Conservation (phyloP, 768 basidiomycete genomes). For the Mrakia blollopis region DNA sequence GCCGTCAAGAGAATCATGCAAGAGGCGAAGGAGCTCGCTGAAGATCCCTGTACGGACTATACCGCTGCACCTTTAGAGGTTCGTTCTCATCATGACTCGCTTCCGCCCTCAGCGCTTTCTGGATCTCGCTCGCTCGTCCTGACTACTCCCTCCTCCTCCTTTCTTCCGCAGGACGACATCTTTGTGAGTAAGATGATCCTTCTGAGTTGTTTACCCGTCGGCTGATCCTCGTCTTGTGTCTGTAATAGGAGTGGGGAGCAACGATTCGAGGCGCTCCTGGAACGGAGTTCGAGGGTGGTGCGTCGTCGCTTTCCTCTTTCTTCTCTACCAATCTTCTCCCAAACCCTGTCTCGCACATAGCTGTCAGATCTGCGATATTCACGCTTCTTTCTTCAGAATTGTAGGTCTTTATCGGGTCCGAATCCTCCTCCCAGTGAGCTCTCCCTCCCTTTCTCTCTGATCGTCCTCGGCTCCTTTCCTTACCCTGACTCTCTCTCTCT, state of each 20-base stretch:
- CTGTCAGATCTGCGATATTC: too few species aligned
- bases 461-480: not conserved
- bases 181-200: constrained; percentile 66
- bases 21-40: constrained; percentile 82
- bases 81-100: constrained; percentile 37
- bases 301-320: constrained; percentile 19
- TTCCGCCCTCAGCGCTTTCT: not conserved
- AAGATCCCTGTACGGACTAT: constrained; percentile 81
- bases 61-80: constrained; percentile 74
- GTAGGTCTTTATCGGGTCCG: constrained; percentile 81
- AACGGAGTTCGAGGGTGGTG: constrained; percentile 86
- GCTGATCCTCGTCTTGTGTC: constrained; percentile 8
- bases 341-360: too few species aligned
- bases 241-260: constrained; percentile 89
- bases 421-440: constrained; percentile 27
- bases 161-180: constrained; percentile 64
- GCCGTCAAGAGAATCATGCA: constrained; percentile 97
- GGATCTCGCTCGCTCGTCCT: not conserved
- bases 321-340: not conserved
- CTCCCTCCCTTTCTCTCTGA: not conserved
- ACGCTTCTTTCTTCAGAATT: not conserved
- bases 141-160: constrained; percentile 29
- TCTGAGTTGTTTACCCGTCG: not conserved
- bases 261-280: constrained; percentile 83
- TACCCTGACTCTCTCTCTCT: constrained; percentile 50